A percentile compares a stretch with the other conserved stretches of the same genome.
phyloP scores from a whole-genome alignment of 352 stramenopile genomes.

The Globisporangium echinulatum region DNA sequence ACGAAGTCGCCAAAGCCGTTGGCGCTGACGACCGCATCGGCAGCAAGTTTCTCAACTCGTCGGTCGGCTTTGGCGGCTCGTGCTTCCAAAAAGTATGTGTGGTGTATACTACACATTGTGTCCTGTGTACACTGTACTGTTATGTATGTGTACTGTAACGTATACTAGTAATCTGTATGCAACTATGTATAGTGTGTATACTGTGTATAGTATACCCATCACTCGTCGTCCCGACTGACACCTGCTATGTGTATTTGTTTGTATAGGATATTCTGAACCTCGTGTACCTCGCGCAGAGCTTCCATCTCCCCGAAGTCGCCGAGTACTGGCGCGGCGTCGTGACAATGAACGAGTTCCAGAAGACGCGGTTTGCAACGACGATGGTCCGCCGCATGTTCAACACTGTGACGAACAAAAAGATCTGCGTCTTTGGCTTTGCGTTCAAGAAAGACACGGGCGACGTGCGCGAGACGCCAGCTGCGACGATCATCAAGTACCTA shows the following conservation, averaged over 20 bases:
- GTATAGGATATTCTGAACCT: slow-evolving; percentile 97
- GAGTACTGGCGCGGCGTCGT: slow-evolving; percentile 99
- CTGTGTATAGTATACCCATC: too few species aligned
- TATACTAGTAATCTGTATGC: too few species aligned
- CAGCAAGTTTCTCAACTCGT: slow-evolving; percentile 97
- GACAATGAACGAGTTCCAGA: slow-evolving; percentile 99
- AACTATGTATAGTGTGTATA: too few species aligned
- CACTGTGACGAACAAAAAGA: slow-evolving; percentile 99
- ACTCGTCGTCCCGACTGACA: too few species aligned
- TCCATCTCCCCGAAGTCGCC: slow-evolving; percentile 96
- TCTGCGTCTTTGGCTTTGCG: slow-evolving; percentile 98
- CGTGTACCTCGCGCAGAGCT: slow-evolving; percentile 98
- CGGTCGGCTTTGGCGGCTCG: slow-evolving; percentile 97
- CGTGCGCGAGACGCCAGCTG: slow-evolving; percentile 96
- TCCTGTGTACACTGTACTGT: too few species aligned
- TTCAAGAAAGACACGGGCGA: slow-evolving; percentile 99
- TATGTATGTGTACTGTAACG: too few species aligned
- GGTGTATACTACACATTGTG: too few species aligned
- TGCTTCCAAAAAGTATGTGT: slow-evolving; percentile 94
- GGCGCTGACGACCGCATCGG: slow-evolving; percentile 98
- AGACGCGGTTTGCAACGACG: slow-evolving; percentile 96
- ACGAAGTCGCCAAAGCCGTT: slow-evolving; percentile 97
- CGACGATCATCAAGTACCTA: slow-evolving; percentile 96
- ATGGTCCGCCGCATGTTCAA: slow-evolving; percentile 99
- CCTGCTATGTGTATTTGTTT: background rate